These are phyloP conservation scores for Fusarium tjaetaba DNA, from an alignment of 2,329 filamentous ascomycete species.

Conservation along the genomic window DNA sequence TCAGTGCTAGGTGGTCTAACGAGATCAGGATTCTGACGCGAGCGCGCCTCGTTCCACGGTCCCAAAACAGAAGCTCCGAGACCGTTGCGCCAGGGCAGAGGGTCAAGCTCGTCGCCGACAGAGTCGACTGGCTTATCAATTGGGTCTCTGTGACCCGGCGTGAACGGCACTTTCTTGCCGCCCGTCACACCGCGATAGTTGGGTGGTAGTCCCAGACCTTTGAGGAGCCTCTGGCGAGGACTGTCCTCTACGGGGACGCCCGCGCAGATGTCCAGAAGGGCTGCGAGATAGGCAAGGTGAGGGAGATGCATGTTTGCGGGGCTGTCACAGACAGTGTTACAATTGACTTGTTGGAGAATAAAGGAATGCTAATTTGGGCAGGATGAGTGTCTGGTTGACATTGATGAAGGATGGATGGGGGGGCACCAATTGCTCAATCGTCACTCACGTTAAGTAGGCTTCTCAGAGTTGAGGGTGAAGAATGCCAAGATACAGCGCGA, in stretches of 20 bases:
- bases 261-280: conserved; percentile 25
- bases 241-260: conserved; percentile 55
- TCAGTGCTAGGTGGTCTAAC: conserved; percentile 79
- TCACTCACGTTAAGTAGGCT: conserved; percentile 13
- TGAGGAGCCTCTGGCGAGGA: conserved; percentile 63
- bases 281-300: conserved; percentile 22
- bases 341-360: not conserved
- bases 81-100: conserved; percentile 72
- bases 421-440: not conserved
- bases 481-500: conserved; percentile 5
- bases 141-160: conserved; percentile 67
- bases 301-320: conserved; percentile 27
- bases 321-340: not conserved
- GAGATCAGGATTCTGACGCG: conserved; percentile 76
- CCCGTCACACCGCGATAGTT: conserved; percentile 52
- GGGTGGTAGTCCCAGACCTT: conserved; percentile 58
- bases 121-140: conserved; percentile 71
- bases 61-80: conserved; percentile 73
- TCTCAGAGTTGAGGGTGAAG: not conserved
- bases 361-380: not conserved
- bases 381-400: not conserved
- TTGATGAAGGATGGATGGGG: not conserved
- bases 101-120: conserved; percentile 68
- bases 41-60: conserved; percentile 74
- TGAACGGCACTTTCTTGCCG: conserved; percentile 62